Base-by-base conservation (phyloP, 2,329 filamentous ascomycete species). In the Penicillium fuscoglaucum region DNA sequence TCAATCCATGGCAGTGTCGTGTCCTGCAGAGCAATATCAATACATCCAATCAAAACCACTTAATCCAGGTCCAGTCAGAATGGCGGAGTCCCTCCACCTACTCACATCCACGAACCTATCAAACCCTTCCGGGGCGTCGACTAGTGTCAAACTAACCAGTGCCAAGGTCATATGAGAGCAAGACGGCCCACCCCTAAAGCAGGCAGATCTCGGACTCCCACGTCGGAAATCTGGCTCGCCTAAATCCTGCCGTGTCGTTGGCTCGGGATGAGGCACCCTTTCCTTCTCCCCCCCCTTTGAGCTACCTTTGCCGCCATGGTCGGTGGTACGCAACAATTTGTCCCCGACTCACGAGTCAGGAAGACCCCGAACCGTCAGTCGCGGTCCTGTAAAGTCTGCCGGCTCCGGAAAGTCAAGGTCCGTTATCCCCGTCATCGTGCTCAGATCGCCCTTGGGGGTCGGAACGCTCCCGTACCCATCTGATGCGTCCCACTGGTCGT, bases 341-440 rank as follows among this genome's bases (percentile, higher is more conserved):
- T 53, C 51, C 53, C 61, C 56, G 63, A 69, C 56, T 61, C 62
- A 46, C 66, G 61, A 62, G 62, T 58, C 58, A 69, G 62, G 62
- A 72, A 70, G 62, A 52, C 64, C 50, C 52, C 64, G 17, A 68
- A 59, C 58, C 72, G 73, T 49, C 73, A 75, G 64, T 71, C 70
- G 47, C 72, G 72, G 19, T 75, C 73, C 58, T 76, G 73, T 57
- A 73, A 72, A 55, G 72, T 75, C 55, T 76, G 73, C 56, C 68
- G 73, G 48, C 59, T 68, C 62, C 73, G 73, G 58, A 76, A 76
- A 62, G 73, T 76, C 62, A 75, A 74, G 72, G 73, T 75, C 58
- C 31, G 71, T 66, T 39, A 54, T 15, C 26, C 24, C 26, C 44
- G 29, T 24, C 29, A 17, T 50, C 49, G 62, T 63, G 64, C 59